Base-by-base conservation (phyloP, 345 rosid genomes). In the Alliaria petiolata region DNA sequence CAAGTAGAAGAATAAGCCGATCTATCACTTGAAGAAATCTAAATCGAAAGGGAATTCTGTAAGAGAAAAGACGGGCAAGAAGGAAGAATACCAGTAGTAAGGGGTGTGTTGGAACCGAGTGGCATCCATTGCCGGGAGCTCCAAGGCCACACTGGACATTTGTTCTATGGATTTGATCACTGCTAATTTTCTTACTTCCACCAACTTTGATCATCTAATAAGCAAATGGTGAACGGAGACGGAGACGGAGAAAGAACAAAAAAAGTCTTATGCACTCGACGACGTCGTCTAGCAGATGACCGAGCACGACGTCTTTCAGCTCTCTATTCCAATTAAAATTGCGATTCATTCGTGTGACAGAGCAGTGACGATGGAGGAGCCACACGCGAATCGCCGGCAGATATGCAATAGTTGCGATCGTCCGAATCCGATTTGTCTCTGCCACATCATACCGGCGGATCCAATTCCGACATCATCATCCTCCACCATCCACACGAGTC, bases 401-500 rank as follows among this genome's bases (percentile, higher is more conserved):
- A 62, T 86, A 51, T 90, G 98, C 85, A 38, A 51, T 19, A 38
- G 28, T 19, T 93, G 98, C 86, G 78, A 82, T 13, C 90, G 93
- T n/a, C 98, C 98, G 1, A 19, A 63, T 5, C 75, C 80, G 14
- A 92, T 86, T 5, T 93, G 98, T 50, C 92, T 93, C 72, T 93
- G 97, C 87, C 89, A 85, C 80, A 86, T 85, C 64, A 78, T 90
- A 56, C 98, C 96, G 16, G 0, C 22, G 39, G 57, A 83, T 5
- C 87, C 73, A 3, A 79, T 90, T 65, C 73, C 67, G 33, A 87
- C 92, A 72, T 93, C 66, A 6, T 89, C 30, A 85, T 93, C 83
- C 81, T 89, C 76, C 96, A 85, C 69, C 97, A 93, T 75, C 96
- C 97, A 5, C 96, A 84, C 83, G 97, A 90, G 71, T 80, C 93